Evolutionary conservation across 148 eudicot species (phyloP).

Genomic region (Chenopodium berlandieri): DNA sequence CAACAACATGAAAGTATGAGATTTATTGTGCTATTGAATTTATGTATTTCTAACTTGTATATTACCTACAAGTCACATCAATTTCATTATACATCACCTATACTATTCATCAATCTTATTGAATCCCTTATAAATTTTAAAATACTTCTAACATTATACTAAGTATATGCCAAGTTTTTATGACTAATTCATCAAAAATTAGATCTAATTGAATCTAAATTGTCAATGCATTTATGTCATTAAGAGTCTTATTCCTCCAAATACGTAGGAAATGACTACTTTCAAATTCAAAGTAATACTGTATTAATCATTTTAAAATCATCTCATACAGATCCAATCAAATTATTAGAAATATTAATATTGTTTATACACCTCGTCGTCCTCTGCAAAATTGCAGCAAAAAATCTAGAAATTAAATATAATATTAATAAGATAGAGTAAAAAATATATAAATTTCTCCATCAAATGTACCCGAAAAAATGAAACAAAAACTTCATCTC

Average conservation of each 20-base stretch:
- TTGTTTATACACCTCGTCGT: not conserved
- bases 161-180: not conserved
- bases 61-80: not conserved
- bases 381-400: not conserved
- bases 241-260: constrained; percentile 4
- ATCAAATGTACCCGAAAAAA: not conserved
- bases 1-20: no score
- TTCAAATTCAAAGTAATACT: not conserved
- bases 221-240: not conserved
- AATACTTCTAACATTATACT: no score
- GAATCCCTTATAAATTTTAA: not conserved
- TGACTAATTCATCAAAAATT: not conserved
- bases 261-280: constrained; percentile 5
- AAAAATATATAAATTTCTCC: not conserved
- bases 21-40: not conserved
- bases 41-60: not conserved
- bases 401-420: not conserved
- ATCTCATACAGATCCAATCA: not conserved
- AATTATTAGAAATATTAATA: not conserved
- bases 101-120: not conserved
- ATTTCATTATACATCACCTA: not conserved
- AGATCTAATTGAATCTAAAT: not conserved
- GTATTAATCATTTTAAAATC: not conserved
- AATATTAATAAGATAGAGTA: not conserved
- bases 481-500: not conserved